These are phyloP conservation scores for Saturnispora silvae DNA, from an alignment of 805 yeast species.

Conservation along the genomic window DNA sequence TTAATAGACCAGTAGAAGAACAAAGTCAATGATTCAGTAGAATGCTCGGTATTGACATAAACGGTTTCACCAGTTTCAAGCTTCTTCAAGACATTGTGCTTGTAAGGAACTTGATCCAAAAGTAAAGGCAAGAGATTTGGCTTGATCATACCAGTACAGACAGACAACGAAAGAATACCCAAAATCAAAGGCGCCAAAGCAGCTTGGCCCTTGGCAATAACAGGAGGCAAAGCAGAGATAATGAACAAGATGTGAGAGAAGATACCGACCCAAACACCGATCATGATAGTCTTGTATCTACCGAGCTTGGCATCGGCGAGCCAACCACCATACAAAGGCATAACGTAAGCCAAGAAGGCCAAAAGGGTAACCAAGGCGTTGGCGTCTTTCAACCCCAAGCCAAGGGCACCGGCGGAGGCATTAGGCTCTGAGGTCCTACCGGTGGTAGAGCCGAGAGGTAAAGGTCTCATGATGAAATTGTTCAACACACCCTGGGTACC, in stretches of 20 bases:
- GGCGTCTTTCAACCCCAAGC: slow-evolving; percentile 34
- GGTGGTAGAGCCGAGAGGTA: slow-evolving; percentile 38
- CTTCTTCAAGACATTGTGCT: slow-evolving; percentile 47
- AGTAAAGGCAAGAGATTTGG: slow-evolving; percentile 41
- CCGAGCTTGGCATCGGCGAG: slow-evolving; percentile 41
- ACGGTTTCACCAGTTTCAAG: slow-evolving; percentile 57
- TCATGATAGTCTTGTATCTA: slow-evolving; percentile 38
- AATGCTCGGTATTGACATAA: slow-evolving; percentile 38
- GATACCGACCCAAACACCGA: slow-evolving; percentile 38
- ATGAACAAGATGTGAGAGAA: slow-evolving; percentile 38
- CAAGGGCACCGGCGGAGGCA: slow-evolving; percentile 39
- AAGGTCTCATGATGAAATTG: slow-evolving; percentile 41
- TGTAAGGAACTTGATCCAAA: slow-evolving; percentile 54
- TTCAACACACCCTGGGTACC: slow-evolving; percentile 36
- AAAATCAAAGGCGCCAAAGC: slow-evolving; percentile 33
- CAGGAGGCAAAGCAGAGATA: slow-evolving; percentile 38
- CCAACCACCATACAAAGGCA: slow-evolving; percentile 43
- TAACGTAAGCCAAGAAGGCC: slow-evolving; percentile 38
- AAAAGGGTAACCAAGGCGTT: slow-evolving; percentile 38
- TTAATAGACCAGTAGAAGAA: slow-evolving; percentile 47
- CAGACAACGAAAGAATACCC: slow-evolving; percentile 31
- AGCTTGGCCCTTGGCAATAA: slow-evolving; percentile 28
- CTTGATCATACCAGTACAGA: slow-evolving; percentile 45
- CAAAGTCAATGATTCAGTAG: slow-evolving; percentile 31
- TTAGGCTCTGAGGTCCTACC: slow-evolving; percentile 28